phyloP scores from a whole-genome alignment of 345 rosid genomes.

The Eucalyptus microcorys region DNA sequence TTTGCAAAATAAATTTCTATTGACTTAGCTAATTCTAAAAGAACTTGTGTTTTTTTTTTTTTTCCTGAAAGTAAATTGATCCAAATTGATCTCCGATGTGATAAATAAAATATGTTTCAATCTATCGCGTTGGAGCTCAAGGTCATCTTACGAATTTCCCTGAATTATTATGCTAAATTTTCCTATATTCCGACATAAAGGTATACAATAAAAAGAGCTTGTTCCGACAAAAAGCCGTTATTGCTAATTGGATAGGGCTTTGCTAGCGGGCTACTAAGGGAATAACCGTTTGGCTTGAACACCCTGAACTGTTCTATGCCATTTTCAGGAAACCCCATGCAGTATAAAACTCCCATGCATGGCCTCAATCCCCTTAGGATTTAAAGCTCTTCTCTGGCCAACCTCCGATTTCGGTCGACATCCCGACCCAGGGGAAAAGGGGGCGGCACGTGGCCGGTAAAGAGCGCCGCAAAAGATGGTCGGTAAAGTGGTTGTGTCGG shows the following conservation, averaged over 20 bases:
- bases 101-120: neutral
- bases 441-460: neutral
- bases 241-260: neutral
- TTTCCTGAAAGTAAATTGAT: neutral
- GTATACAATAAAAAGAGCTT: neutral
- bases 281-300: neutral
- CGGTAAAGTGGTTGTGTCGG: constrained; percentile 13
- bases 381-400: neutral
- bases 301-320: neutral
- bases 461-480: neutral
- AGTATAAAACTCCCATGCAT: neutral
- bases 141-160: neutral
- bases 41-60: neutral
- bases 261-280: neutral
- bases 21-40: too few relatives aligned
- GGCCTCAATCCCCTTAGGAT: neutral
- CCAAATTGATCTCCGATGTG: neutral
- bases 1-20: neutral
- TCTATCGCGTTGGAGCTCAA: neutral
- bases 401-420: neutral
- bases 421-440: neutral
- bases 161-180: neutral
- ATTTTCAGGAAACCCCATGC: neutral
- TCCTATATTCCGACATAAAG: neutral
- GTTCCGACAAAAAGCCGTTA: too few relatives aligned